These are phyloP conservation scores for Phytophthora colocasiae DNA, from an alignment of 352 stramenopile species.

Conservation along the genomic window DNA sequence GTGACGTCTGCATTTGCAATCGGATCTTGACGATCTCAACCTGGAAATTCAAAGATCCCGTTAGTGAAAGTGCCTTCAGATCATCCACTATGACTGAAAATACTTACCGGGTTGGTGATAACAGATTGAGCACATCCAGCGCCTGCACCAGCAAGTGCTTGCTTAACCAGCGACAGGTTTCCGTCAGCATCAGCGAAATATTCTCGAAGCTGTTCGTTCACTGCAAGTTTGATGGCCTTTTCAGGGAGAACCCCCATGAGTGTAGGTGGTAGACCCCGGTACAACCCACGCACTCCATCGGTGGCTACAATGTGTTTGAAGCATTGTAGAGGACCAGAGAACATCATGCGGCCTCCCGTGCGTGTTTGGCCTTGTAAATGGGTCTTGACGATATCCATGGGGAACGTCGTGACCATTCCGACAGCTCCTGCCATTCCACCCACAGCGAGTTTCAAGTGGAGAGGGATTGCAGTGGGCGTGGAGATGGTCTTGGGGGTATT, in stretches of 20 bases:
- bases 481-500: slow-evolving; percentile 15
- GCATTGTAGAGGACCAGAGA: slow-evolving; percentile 70
- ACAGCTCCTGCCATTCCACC: slow-evolving; percentile 87
- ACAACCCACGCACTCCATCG: slow-evolving; percentile 73
- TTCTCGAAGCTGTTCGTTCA: slow-evolving; percentile 92
- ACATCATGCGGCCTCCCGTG: slow-evolving; percentile 45
- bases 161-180: slow-evolving; percentile 60
- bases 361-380: slow-evolving; percentile 85
- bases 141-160: slow-evolving; percentile 76
- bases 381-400: slow-evolving; percentile 95
- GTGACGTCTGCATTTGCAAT: slow-evolving; percentile 85
- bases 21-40: slow-evolving; percentile 94
- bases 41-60: slow-evolving; percentile 30
- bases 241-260: slow-evolving; percentile 87
- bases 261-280: slow-evolving; percentile 80
- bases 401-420: slow-evolving; percentile 87
- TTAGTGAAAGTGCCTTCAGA: slow-evolving; percentile 13
- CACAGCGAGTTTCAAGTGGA: slow-evolving; percentile 86
- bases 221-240: slow-evolving; percentile 92
- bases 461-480: slow-evolving; percentile 55
- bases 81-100: background rate
- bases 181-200: slow-evolving; percentile 67
- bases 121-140: slow-evolving; percentile 84
- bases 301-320: slow-evolving; percentile 77
- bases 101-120: slow-evolving; percentile 84